Percentiles rank a stretch among this genome's conserved stretches.
Evolutionary conservation across 768 basidiomycete species (phyloP).

Genomic region (Macrocybe gigantea): DNA sequence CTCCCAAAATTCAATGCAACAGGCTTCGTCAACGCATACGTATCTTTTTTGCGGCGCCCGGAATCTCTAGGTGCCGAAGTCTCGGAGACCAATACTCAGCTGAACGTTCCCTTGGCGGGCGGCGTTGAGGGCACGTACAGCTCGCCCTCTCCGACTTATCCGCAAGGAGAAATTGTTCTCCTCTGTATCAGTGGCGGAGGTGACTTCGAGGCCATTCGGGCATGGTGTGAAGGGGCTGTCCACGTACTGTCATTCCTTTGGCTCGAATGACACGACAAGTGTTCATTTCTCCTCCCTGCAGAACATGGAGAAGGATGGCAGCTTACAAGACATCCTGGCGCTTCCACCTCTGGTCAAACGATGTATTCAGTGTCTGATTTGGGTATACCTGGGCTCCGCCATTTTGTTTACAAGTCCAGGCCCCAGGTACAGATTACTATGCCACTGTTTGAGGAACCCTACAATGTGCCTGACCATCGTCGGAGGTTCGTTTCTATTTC

Average conservation of each 20-base stretch:
- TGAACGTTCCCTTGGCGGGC: constrained; percentile 4
- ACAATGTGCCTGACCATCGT: constrained; percentile 53
- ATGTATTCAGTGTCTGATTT: constrained; percentile 70
- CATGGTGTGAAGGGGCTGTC: constrained; percentile 51
- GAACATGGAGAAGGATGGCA: constrained; percentile 62
- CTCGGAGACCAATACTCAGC: constrained; percentile 6
- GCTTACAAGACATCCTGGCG: constrained; percentile 43
- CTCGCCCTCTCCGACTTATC: constrained; percentile 6
- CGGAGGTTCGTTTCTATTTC: constrained; percentile 40
- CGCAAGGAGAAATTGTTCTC: constrained; percentile 40
- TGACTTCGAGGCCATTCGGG: constrained; percentile 80
- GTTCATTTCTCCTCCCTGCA: constrained; percentile 18
- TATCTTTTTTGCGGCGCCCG: constrained; percentile 56
- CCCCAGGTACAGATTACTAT: constrained; percentile 84
- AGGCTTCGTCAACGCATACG: constrained; percentile 89
- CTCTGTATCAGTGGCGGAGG: constrained; percentile 78
- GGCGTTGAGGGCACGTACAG: not conserved
- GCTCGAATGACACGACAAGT: constrained; percentile 5
- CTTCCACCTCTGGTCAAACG: constrained; percentile 43
- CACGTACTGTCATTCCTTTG: constrained; percentile 45
- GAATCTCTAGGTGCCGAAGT: constrained; percentile 19
- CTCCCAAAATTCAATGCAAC: constrained; percentile 89
- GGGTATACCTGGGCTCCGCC: constrained; percentile 84
- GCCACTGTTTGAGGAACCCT: constrained; percentile 84
- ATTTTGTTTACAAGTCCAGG: constrained; percentile 93